Evolutionary conservation across 1,284 basidiomycete species (phyloP).

Genomic region (Papiliotrema flavescens): DNA sequence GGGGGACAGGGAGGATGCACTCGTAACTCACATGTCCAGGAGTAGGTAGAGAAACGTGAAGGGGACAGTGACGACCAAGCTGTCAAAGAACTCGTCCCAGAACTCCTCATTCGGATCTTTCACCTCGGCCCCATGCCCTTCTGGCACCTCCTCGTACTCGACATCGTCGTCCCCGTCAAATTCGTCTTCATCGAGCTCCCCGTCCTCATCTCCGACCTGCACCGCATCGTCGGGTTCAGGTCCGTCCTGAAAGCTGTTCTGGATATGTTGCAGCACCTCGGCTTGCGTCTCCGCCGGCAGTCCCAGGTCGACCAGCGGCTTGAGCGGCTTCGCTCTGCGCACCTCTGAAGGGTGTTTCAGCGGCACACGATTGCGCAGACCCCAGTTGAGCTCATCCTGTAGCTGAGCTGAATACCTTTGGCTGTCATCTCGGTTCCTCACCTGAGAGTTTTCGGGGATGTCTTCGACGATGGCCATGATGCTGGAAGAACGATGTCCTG

Average conservation of each 20-base stretch:
- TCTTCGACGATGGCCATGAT: conserved; percentile 18
- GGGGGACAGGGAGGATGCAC: background rate
- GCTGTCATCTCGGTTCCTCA: background rate
- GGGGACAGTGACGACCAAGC: conserved; percentile 42
- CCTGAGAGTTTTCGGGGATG: conserved; percentile 7
- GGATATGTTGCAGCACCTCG: conserved; percentile 1
- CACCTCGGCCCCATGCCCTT: conserved; percentile 11
- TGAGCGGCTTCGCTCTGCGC: background rate
- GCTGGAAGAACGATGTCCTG: background rate
- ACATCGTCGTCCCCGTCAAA: background rate
- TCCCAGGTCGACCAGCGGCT: conserved; percentile 14
- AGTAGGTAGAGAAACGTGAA: conserved; percentile 44
- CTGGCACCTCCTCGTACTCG: background rate
- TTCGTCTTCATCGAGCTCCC: background rate
- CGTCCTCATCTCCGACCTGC: background rate
- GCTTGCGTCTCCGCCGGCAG: background rate
- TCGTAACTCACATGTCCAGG: conserved; percentile 43
- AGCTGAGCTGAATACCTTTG: background rate
- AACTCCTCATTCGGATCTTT: conserved; percentile 17
- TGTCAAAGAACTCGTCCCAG: conserved; percentile 47
- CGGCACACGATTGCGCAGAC: conserved; percentile 1
- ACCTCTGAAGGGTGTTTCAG: background rate
- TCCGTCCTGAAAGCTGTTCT: background rate
- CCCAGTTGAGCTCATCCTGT: background rate
- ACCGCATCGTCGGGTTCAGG: background rate